Evolutionary conservation across 768 basidiomycete genomes (phyloP).

Genomic region (Inosperma sp.): DNA sequence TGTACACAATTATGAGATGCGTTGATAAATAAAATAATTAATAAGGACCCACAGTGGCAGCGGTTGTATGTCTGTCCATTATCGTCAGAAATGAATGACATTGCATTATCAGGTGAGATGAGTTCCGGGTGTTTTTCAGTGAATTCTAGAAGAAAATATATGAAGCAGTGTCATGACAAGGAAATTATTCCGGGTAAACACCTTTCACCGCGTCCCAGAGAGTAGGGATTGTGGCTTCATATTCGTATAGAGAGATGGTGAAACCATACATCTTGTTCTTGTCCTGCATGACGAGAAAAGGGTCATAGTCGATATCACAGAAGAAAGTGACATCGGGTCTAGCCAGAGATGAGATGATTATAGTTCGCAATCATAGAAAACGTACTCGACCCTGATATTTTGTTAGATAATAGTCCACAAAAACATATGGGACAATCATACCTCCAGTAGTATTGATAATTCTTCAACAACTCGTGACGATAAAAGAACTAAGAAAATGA

Average conservation of each 20-base stretch:
- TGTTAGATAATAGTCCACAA: constrained; percentile 2
- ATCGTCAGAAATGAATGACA: constrained; percentile 78
- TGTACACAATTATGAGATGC: neutral
- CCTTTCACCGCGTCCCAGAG: constrained; percentile 79
- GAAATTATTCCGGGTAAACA: constrained; percentile 25
- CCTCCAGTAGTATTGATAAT: constrained; percentile 86
- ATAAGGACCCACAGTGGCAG: constrained; percentile 57
- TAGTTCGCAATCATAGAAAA: constrained; percentile 8
- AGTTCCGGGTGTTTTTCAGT: constrained; percentile 56
- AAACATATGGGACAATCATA: constrained; percentile 16
- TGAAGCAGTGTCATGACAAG: neutral
- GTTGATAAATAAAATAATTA: neutral
- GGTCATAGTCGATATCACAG: constrained; percentile 84
- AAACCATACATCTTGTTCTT: constrained; percentile 86
- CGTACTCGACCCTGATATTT: constrained; percentile 43
- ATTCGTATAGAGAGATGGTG: constrained; percentile 80
- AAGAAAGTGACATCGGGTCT: constrained; percentile 85
- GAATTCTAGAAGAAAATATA: constrained; percentile 53
- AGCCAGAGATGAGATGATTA: constrained; percentile 3
- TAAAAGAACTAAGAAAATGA: constrained; percentile 66
- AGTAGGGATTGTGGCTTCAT: constrained; percentile 78
- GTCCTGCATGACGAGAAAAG: constrained; percentile 86
- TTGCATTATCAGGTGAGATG: constrained; percentile 64
- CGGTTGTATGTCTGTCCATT: constrained; percentile 68
- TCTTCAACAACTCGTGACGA: constrained; percentile 71